Conservation (phyloP, 2,329 filamentous ascomycete genomes). For the Cladophialophora chaetospira region DNA sequence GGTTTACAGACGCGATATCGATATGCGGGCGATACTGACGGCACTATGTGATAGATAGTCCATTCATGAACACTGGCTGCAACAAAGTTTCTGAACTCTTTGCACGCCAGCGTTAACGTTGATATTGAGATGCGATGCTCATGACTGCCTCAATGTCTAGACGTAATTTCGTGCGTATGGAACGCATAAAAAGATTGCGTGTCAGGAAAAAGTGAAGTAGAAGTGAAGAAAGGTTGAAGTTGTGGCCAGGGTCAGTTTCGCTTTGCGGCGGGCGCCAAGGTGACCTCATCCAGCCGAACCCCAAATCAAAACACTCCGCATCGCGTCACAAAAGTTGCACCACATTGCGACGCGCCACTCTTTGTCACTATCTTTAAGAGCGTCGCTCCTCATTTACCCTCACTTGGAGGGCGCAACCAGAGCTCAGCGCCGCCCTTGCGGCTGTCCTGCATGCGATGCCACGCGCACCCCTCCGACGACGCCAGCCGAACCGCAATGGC, state of each 20-base stretch:
- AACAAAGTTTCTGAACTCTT: too few species aligned
- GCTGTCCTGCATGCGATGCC: constrained; percentile 23
- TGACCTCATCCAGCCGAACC: neutral
- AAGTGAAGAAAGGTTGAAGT: neutral
- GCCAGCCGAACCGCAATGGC: constrained; percentile 23
- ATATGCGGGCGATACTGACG: too few species aligned
- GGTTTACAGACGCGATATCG: too few species aligned
- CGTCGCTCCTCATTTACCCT: neutral
- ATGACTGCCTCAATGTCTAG: too few species aligned
- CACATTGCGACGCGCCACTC: neutral
- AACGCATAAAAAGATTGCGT: neutral
- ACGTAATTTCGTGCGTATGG: too few species aligned
- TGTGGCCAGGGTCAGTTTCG: neutral
- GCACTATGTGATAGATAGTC: too few species aligned
- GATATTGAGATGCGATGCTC: too few species aligned
- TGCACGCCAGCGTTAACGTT: too few species aligned
- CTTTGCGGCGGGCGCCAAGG: neutral
- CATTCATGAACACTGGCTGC: too few species aligned
- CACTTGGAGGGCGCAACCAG: neutral
- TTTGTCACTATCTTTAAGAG: neutral
- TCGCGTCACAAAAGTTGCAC: neutral
- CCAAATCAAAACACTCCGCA: constrained; percentile 1
- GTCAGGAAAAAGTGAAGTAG: neutral
- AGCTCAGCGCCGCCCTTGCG: neutral
- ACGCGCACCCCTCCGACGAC: constrained; percentile 27